Evolutionary conservation across 2,329 filamentous ascomycete species (phyloP).

Genomic region (Ceratocystis harringtonii): DNA sequence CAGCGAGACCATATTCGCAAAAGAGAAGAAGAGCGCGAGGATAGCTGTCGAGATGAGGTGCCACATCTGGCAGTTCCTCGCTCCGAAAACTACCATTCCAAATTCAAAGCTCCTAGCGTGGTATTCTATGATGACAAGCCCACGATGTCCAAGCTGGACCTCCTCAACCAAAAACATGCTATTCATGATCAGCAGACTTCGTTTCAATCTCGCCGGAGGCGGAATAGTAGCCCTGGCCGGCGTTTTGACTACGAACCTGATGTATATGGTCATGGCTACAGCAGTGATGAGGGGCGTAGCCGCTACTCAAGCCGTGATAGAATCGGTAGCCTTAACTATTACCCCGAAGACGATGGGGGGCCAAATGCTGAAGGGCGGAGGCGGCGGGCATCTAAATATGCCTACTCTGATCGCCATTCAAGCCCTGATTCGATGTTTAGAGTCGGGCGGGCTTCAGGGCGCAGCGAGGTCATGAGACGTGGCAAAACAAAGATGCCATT

Average conservation of each 20-base stretch:
- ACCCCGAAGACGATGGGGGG: conserved; percentile 26
- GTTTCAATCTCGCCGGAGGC: conserved; percentile 6
- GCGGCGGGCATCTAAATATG: conserved; percentile 3
- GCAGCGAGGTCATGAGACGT: conserved; percentile 57
- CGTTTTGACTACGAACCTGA: not conserved
- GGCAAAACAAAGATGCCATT: conserved; percentile 82
- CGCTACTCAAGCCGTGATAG: conserved; percentile 29
- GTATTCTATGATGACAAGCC: conserved; percentile 15
- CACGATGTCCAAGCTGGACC: not conserved
- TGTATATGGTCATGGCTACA: not conserved
- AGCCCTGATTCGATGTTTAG: not conserved
- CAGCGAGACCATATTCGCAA: conserved; percentile 11
- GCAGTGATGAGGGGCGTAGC: conserved; percentile 24
- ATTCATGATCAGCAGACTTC: conserved; percentile 10
- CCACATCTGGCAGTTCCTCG: conserved; percentile 3
- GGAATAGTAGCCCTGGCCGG: not conserved
- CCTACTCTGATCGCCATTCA: not conserved
- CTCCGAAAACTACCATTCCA: conserved; percentile 2
- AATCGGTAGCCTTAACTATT: not conserved
- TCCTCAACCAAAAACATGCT: not conserved
- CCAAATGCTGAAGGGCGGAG: conserved; percentile 27
- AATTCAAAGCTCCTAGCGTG: conserved; percentile 9
- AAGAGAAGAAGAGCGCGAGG: conserved; percentile 6
- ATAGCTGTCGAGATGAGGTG: not conserved
- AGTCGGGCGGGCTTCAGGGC: conserved; percentile 36